Evolutionary conservation across 75 land plant genomes (phyloP).

Genomic region (Cunninghamia lanceolata): DNA sequence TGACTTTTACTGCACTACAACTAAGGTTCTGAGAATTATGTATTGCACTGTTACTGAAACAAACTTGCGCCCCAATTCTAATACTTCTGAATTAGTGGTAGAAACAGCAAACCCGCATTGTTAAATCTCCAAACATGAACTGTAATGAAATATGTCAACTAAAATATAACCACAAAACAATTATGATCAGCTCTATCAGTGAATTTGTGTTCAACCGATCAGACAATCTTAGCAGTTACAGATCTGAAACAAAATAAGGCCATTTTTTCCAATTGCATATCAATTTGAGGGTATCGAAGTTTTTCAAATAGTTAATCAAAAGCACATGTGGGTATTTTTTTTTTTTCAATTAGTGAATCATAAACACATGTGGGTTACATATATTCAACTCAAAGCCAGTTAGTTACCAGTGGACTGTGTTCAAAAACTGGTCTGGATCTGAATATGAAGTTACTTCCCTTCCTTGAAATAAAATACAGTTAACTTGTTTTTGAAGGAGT

Average conservation of each 20-base stretch:
- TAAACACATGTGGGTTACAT: background rate
- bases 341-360: background rate
- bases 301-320: background rate
- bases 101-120: background rate
- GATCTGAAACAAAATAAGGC: background rate
- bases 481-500: background rate
- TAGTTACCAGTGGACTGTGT: background rate
- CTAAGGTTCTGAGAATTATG: background rate
- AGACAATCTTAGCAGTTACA: background rate
- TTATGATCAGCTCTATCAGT: background rate
- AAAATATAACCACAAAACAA: background rate
- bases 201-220: background rate
- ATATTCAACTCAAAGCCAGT: background rate
- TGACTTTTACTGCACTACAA: background rate
- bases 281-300: background rate
- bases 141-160: background rate
- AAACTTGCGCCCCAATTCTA: background rate
- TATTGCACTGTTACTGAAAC: background rate
- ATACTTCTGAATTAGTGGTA: background rate
- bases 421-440: background rate
- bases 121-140: background rate
- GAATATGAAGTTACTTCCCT: background rate
- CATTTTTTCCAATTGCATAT: background rate
- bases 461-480: background rate
- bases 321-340: background rate